phyloP scores from a whole-genome alignment of 2,329 filamentous ascomycete species.

The Fusarium clavum region DNA sequence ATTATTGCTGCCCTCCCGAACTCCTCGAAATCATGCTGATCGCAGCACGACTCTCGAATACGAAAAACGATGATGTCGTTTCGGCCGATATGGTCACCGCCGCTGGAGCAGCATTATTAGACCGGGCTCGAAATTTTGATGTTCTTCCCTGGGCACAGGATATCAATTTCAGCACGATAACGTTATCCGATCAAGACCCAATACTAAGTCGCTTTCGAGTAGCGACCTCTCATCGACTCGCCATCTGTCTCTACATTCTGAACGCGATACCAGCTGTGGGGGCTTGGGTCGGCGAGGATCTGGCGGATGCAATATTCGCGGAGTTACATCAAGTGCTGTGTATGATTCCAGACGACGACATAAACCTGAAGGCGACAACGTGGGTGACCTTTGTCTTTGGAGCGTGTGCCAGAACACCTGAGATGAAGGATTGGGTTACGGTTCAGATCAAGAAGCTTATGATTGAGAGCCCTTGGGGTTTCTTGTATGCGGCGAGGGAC shows the following conservation, averaged over 20 bases:
- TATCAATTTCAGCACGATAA: constrained; percentile 51
- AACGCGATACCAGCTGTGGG: constrained; percentile 52
- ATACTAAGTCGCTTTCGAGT: constrained; percentile 54
- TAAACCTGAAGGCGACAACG: constrained; percentile 66
- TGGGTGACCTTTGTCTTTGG: constrained; percentile 69
- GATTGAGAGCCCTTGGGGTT: constrained; percentile 60
- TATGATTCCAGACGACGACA: constrained; percentile 60
- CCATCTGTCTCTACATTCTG: constrained; percentile 60
- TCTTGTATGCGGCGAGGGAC: constrained; percentile 60
- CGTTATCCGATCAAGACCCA: constrained; percentile 50
- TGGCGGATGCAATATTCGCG: constrained; percentile 53
- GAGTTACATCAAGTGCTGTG: constrained; percentile 62
- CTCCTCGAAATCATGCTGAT: constrained; percentile 58
- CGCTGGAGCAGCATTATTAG: constrained; percentile 51
- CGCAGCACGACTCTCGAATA: constrained; percentile 56
- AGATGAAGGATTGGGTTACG: constrained; percentile 61
- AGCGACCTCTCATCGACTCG: constrained; percentile 58
- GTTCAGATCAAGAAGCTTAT: constrained; percentile 57
- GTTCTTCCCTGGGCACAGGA: constrained; percentile 56
- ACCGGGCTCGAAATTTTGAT: constrained; percentile 55
- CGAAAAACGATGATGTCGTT: constrained; percentile 42
- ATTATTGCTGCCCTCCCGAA: constrained; percentile 59
- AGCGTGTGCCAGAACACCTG: constrained; percentile 59
- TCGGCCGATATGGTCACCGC: constrained; percentile 48
- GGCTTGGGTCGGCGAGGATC: constrained; percentile 42